A percentile compares a stretch with the other conserved stretches of the same genome.
phyloP scores from a whole-genome alignment of 2,329 filamentous ascomycete species.

The Curvularia sp. region DNA sequence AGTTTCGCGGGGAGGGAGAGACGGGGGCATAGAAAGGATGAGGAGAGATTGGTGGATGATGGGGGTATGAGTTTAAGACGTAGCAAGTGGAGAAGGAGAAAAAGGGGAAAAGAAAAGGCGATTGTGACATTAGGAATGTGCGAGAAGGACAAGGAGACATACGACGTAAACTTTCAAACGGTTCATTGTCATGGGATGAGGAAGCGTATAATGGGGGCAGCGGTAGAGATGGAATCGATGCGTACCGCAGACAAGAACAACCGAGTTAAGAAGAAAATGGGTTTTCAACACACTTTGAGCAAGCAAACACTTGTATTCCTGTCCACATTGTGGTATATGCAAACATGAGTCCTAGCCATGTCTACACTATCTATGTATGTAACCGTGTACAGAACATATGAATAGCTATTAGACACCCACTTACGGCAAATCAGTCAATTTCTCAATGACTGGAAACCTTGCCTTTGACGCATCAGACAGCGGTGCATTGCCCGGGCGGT shows the following conservation, averaged over 20 bases:
- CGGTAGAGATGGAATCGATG: background rate
- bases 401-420: background rate
- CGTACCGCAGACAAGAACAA: background rate
- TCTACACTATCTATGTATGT: background rate
- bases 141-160: background rate
- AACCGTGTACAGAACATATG: background rate
- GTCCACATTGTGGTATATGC: background rate
- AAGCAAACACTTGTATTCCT: background rate
- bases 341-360: background rate
- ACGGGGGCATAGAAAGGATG: background rate
- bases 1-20: conserved; percentile 36
- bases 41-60: no score
- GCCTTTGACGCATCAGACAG: conserved; percentile 50
- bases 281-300: background rate
- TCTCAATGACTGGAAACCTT: conserved; percentile 38
- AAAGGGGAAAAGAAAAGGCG: background rate
- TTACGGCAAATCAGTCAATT: conserved; percentile 50
- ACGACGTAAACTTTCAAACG: background rate
- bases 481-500: conserved; percentile 73
- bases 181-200: background rate
- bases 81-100: no score
- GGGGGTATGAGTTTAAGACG: background rate
- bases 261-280: background rate
- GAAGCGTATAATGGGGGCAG: background rate
- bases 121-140: no score